These are phyloP conservation scores for Talaromyces thailandensis DNA, from an alignment of 495 filamentous ascomycete genomes.

Conservation along the genomic window DNA sequence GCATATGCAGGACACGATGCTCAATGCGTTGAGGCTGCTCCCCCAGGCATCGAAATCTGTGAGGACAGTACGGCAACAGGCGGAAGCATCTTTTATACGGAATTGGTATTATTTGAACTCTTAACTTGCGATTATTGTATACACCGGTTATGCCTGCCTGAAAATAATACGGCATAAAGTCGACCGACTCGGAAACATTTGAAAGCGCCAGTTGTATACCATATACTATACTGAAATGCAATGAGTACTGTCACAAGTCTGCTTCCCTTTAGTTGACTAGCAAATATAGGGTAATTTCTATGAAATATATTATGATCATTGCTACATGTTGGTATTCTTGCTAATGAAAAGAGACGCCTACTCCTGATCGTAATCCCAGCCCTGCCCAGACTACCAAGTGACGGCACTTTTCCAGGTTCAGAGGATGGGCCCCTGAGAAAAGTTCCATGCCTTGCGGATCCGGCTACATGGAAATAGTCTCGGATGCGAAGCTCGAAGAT, in stretches of 20 bases:
- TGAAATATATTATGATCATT: not conserved
- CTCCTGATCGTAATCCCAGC: not conserved
- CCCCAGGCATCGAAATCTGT: slow-evolving; percentile 14
- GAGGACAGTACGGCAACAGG: slow-evolving; percentile 9
- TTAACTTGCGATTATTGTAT: not conserved
- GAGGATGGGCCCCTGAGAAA: not conserved
- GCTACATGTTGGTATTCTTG: not conserved
- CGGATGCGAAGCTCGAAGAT: not conserved
- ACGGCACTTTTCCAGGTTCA: not conserved
- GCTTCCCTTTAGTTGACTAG: not conserved
- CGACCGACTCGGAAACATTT: too few species aligned
- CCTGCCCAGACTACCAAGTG: not conserved
- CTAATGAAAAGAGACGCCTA: not conserved
- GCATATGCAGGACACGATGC: slow-evolving; percentile 9
- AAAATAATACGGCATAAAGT: too few species aligned
- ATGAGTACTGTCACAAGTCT: too few species aligned
- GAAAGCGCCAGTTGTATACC: too few species aligned
- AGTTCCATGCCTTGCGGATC: not conserved
- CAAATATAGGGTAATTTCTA: not conserved
- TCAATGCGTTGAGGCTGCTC: slow-evolving; percentile 11
- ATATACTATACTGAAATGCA: too few species aligned
- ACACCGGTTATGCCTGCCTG: not conserved
- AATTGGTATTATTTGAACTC: not conserved
- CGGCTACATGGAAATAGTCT: not conserved
- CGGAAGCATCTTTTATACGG: slow-evolving; percentile 3